Base-by-base conservation (phyloP, 495 filamentous ascomycete species). In the Neurospora pannonica region DNA sequence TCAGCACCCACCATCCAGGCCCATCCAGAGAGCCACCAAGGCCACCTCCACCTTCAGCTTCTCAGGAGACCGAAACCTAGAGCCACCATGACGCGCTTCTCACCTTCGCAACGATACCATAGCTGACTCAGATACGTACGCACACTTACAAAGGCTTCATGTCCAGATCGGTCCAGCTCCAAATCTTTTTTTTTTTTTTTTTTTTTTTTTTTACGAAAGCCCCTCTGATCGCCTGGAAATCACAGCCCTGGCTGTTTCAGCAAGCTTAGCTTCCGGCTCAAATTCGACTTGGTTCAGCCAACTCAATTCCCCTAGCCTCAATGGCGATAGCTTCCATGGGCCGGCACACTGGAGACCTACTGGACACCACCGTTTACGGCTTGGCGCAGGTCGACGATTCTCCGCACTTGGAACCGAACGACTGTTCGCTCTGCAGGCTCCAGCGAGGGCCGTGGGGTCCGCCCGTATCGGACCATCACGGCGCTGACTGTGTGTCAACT, bases 401-500 rank as follows among this genome's bases (percentile, higher is more conserved):
- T 75, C 74, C 76, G 39, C 46, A 74, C 71, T 71, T 71, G 72
- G 71, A 70, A 71, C 46, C 67, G 73, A 71, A 40, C 67, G 73
- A 73, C 67, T 76, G 70, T 76, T 79, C 73, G 75, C 74, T 76
- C 40, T 74, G 70, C 72, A 79, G 70, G 77, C 75, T 67, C 54
- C 28, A 67, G 54, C 28, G 54, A 67, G 54, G 28, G 54, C 54
- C 28, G 28, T 67, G 75, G 71, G 74, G 74, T 74, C 71, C 71
- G 71, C 72, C 72, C 74, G 72, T 77, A 73, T 72, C 76, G 76
- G 74, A 74, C 73, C 72, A 74, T 74, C 72, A 71, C 76, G 31
- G 76, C 77, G 73, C 73, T 79, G 79, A 75, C 75, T 80, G 54
- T 81, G 80, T 81, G 80, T 80, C 80, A 81, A 75, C 37, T 74